Percentiles rank a stretch among this genome's conserved stretches.
phyloP scores from a whole-genome alignment of 2,329 filamentous ascomycete species.

The Basipetospora chlamydospora region DNA sequence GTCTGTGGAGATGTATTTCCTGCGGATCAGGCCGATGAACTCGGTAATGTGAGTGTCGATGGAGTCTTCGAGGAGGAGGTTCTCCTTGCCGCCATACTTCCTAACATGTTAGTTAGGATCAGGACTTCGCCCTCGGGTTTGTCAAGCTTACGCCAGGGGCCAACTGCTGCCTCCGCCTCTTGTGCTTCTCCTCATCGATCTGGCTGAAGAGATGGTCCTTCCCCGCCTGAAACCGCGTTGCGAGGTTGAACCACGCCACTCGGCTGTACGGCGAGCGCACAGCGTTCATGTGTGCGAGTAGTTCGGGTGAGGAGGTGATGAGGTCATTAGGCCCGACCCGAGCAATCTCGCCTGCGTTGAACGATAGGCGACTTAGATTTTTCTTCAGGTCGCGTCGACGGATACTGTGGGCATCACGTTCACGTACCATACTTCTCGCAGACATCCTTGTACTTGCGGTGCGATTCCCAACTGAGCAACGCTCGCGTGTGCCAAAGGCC shows the following conservation, averaged over 20 bases:
- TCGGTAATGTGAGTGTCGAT: conserved; percentile 32
- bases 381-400: no score
- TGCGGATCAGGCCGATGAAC: conserved; percentile 26
- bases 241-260: conserved; percentile 30
- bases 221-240: conserved; percentile 35
- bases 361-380: no score
- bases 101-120: no score
- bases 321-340: conserved; percentile 28
- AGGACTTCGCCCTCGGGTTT: no score
- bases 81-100: conserved; percentile 36
- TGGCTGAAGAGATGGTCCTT: conserved; percentile 37
- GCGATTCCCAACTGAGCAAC: no score
- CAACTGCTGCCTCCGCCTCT: conserved; percentile 29
- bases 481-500: no score
- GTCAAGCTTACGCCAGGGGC: conserved; percentile 26
- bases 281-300: conserved; percentile 21
- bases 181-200: conserved; percentile 29
- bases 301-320: conserved; percentile 22
- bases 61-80: conserved; percentile 28
- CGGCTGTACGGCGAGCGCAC: conserved; percentile 22
- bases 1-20: conserved; percentile 20
- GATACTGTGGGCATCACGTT: no score
- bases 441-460: no score
- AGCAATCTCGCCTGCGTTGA: conserved; percentile 20
- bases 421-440: no score